Conservation (phyloP, 2,329 filamentous ascomycete genomes). For the Fusarium cyanostomum region DNA sequence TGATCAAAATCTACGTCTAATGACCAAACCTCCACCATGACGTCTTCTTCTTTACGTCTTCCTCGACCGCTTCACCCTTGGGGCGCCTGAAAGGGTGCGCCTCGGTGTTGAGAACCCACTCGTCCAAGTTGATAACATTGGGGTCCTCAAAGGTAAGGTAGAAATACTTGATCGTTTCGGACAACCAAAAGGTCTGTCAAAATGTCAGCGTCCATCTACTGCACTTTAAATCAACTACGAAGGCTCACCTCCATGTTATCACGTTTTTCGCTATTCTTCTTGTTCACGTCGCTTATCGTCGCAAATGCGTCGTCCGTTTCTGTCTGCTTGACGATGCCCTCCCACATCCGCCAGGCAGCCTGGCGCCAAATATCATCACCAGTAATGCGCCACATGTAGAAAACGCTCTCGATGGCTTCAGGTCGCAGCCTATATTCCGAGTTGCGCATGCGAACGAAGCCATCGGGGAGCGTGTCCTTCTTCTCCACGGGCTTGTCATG, state of each 20-base stretch:
- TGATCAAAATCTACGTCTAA: conserved; percentile 4
- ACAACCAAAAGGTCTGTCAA: conserved; percentile 71
- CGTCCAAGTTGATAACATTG: conserved; percentile 71
- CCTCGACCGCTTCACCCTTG: conserved; percentile 25
- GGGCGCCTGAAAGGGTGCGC: conserved; percentile 60
- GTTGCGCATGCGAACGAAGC: conserved; percentile 65
- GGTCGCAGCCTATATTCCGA: conserved; percentile 57
- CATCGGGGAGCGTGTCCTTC: conserved; percentile 53
- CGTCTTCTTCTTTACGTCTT: conserved; percentile 16
- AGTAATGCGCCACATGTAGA: conserved; percentile 62
- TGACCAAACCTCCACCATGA: conserved; percentile 26
- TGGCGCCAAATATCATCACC: conserved; percentile 56
- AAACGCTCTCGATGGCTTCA: conserved; percentile 63
- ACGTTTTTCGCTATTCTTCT: conserved; percentile 46
- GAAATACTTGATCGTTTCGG: conserved; percentile 82
- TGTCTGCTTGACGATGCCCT: conserved; percentile 53
- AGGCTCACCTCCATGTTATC: conserved; percentile 70
- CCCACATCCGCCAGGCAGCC: conserved; percentile 60
- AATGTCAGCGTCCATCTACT: conserved; percentile 21
- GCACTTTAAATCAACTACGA: background rate
- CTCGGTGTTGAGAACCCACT: conserved; percentile 73
- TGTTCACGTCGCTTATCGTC: conserved; percentile 51
- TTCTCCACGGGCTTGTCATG: conserved; percentile 38
- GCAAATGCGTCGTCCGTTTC: conserved; percentile 57
- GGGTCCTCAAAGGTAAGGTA: conserved; percentile 76